phyloP scores from a whole-genome alignment of 352 stramenopile species.

The Phytophthora meadii region DNA sequence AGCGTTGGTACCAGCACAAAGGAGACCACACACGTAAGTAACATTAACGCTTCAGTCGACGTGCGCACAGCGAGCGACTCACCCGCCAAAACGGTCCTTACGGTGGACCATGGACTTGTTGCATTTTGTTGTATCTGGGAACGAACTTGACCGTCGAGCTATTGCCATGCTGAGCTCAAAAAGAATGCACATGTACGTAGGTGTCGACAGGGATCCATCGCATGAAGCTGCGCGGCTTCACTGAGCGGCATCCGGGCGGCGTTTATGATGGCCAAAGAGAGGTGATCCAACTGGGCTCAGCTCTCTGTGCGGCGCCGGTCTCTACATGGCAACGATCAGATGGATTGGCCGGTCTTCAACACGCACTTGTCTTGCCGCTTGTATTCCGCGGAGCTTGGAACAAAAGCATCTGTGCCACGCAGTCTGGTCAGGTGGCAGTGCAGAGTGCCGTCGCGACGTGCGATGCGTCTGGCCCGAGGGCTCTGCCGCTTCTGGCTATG shows the following conservation, averaged over 20 bases:
- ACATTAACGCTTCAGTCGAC: too few species aligned
- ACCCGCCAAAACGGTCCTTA: not conserved
- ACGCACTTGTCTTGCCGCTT: not conserved
- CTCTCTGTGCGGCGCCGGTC: constrained; percentile 6
- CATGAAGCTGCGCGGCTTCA: not conserved
- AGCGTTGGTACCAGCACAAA: not conserved
- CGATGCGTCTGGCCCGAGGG: constrained; percentile 32
- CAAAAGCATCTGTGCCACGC: constrained; percentile 19
- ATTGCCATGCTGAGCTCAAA: too few species aligned
- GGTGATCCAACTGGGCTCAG: not conserved
- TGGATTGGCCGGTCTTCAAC: constrained; percentile 8
- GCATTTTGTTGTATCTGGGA: not conserved
- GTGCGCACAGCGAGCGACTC: not conserved
- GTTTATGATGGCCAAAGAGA: not conserved
- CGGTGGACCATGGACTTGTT: constrained; percentile 4
- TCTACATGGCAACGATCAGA: constrained; percentile 23
- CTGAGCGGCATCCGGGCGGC: constrained; percentile 23
- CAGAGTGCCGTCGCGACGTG: constrained; percentile 23
- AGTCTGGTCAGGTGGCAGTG: constrained; percentile 22
- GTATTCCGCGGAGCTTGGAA: constrained; percentile 1
- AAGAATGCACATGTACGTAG: not conserved
- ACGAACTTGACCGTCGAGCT: not conserved
- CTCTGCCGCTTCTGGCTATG: constrained; percentile 25
- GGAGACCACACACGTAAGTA: not conserved
- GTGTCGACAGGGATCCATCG: not conserved